Conservation (phyloP, 2,329 filamentous ascomycete species). For the Mycosphaerella sp. region DNA sequence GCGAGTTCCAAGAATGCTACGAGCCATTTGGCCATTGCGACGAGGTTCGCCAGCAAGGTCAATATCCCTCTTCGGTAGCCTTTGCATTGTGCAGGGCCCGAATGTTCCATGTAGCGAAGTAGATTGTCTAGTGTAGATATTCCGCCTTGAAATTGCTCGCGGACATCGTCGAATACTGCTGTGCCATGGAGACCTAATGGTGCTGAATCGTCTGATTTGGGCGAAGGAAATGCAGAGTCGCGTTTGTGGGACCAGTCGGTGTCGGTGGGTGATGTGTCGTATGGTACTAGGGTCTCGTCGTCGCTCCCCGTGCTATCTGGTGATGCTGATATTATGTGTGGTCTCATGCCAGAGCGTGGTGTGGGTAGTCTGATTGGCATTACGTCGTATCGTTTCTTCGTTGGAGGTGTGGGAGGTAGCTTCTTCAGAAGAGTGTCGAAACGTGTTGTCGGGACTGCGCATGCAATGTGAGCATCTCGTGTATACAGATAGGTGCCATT, state of each 20-base stretch:
- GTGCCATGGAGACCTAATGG: constrained; percentile 4
- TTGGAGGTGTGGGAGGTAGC: not conserved
- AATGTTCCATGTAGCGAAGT: constrained; percentile 12
- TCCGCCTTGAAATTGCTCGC: constrained; percentile 11
- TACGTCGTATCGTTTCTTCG: not conserved
- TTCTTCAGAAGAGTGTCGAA: constrained; percentile 2
- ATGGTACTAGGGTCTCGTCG: not conserved
- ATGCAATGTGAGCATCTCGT: not conserved
- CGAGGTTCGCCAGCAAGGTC: constrained; percentile 13
- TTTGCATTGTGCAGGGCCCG: constrained; percentile 8
- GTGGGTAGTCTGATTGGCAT: not conserved
- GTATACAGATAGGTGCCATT: not conserved
- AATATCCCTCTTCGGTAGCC: constrained; percentile 11
- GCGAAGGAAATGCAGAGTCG: not conserved
- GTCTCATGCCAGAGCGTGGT: not conserved
- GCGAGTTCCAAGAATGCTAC: constrained; percentile 13
- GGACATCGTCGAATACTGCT: constrained; percentile 15
- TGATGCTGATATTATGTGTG: not conserved
- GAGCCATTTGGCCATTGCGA: constrained; percentile 17
- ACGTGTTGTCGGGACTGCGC: not conserved
- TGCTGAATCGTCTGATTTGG: not conserved
- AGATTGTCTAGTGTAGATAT: constrained; percentile 16
- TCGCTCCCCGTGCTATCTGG: not conserved
- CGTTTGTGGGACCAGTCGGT: not conserved
- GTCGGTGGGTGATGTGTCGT: constrained; percentile 1